Evolutionary conservation across 441 rosid species (phyloP).

Genomic region (Arabidopsis lyrata): DNA sequence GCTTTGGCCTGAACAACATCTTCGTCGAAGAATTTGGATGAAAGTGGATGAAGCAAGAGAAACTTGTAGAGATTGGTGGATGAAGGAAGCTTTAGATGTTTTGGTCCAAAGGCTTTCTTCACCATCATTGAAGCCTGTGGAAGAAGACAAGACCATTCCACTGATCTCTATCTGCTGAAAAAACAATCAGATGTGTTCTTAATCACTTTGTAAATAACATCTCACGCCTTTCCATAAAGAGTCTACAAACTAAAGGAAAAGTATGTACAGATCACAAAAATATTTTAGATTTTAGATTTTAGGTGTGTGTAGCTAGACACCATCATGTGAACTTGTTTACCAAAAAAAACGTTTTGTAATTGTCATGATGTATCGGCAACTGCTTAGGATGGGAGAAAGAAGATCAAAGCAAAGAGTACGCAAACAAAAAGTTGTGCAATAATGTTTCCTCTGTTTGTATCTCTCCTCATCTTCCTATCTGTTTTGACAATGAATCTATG

Average conservation of each 20-base stretch:
- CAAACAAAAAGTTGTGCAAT: constrained; percentile 21
- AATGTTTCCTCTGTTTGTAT: constrained; percentile 19
- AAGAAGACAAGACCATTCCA: constrained; percentile 32
- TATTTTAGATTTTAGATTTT: background rate
- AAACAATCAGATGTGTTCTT: constrained; percentile 1
- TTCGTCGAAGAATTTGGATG: constrained; percentile 67
- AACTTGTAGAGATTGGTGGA: constrained; percentile 71
- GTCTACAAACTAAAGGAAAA: background rate
- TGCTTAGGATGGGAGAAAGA: constrained; percentile 24
- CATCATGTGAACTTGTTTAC: constrained; percentile 26
- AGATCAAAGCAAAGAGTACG: constrained; percentile 15
- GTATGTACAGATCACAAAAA: constrained; percentile 15
- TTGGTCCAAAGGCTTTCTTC: constrained; percentile 40
- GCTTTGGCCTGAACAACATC: constrained; percentile 70
- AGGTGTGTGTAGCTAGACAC: constrained; percentile 5
- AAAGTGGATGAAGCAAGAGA: constrained; percentile 64
- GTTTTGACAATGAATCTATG: constrained; percentile 7
- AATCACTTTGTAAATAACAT: constrained; percentile 18
- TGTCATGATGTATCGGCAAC: constrained; percentile 17
- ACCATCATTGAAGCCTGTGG: constrained; percentile 10
- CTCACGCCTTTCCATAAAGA: background rate
- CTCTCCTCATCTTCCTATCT: constrained; percentile 6
- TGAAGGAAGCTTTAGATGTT: constrained; percentile 75
- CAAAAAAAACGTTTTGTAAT: constrained; percentile 8
- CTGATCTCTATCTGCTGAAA: constrained; percentile 34